phyloP scores from a whole-genome alignment of 2,329 filamentous ascomycete species.

The Peltaster fructicola region DNA sequence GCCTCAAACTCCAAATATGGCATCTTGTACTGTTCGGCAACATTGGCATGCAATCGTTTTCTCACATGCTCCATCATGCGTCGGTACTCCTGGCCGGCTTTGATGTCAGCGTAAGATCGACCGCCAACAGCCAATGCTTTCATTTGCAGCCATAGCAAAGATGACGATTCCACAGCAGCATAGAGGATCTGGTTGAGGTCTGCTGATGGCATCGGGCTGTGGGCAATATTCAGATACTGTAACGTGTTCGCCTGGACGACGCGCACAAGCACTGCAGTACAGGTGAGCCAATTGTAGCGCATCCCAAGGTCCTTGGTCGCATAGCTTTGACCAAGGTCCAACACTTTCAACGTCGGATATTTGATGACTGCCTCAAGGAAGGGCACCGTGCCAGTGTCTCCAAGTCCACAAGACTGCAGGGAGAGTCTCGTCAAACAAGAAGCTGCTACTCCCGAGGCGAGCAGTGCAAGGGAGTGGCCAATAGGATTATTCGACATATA shows the following conservation, averaged over 20 bases:
- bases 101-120: slow-evolving; percentile 6
- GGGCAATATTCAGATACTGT: slow-evolving; percentile 27
- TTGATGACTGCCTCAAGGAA: slow-evolving; percentile 22
- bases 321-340: slow-evolving; percentile 31
- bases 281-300: slow-evolving; percentile 32
- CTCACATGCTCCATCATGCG: slow-evolving; percentile 8
- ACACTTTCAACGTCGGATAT: slow-evolving; percentile 20
- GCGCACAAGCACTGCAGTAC: slow-evolving; percentile 19
- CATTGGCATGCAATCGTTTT: slow-evolving; percentile 10
- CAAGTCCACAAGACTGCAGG: slow-evolving; percentile 29
- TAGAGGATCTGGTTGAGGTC: slow-evolving; percentile 14
- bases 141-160: slow-evolving; percentile 23
- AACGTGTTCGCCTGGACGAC: slow-evolving; percentile 21
- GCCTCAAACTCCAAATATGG: slow-evolving; percentile 11
- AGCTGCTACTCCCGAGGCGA: slow-evolving; percentile 12
- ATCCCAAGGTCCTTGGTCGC: slow-evolving; percentile 29
- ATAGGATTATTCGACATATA: slow-evolving; percentile 20
- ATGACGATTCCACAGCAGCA: slow-evolving; percentile 16
- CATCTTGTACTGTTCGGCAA: slow-evolving; percentile 11
- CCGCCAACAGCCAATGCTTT: slow-evolving; percentile 20
- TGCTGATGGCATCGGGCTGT: slow-evolving; percentile 18
- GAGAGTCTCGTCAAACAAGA: slow-evolving; percentile 15
- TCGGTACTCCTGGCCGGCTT: slow-evolving; percentile 10
- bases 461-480: slow-evolving; percentile 10
- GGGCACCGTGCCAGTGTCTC: slow-evolving; percentile 22